These are phyloP conservation scores for Cercis canadensis DNA, from an alignment of 306 rosid species.

Conservation along the genomic window DNA sequence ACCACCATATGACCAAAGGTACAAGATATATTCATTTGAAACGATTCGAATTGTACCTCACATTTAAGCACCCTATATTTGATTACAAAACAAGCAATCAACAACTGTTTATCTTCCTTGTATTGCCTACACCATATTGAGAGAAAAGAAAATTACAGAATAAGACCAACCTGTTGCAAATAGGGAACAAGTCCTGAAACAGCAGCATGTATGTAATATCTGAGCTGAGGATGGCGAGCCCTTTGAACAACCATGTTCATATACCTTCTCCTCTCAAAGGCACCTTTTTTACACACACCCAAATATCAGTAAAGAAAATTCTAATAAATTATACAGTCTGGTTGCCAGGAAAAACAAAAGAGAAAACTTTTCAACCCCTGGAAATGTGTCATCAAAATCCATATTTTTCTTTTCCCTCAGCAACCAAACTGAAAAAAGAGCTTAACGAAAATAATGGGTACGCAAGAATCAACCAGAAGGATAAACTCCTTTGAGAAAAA, in stretches of 20 bases:
- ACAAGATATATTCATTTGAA: constrained; percentile 12
- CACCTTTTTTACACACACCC: constrained; percentile 56
- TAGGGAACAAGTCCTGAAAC: constrained; percentile 78
- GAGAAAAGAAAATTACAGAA: constrained; percentile 5
- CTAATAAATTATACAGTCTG: background rate
- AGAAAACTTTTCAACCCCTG: background rate
- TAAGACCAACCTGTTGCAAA: constrained; percentile 63
- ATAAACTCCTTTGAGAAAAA: constrained; percentile 84
- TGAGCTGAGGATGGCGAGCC: constrained; percentile 83
- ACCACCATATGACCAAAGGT: background rate
- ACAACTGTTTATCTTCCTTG: background rate
- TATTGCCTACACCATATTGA: constrained; percentile 8
- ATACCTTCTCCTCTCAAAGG: constrained; percentile 87
- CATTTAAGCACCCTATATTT: constrained; percentile 18
- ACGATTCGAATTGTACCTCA: constrained; percentile 13
- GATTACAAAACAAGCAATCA: constrained; percentile 31
- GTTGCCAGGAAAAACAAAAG: constrained; percentile 12
- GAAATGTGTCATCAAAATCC: background rate
- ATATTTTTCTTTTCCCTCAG: constrained; percentile 2
- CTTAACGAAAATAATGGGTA: background rate
- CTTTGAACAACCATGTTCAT: constrained; percentile 86
- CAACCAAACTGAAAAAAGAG: constrained; percentile 33
- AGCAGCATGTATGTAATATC: constrained; percentile 79
- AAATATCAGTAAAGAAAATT: background rate
- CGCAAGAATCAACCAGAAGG: constrained; percentile 69